Conservation (phyloP, 176 grass and related monocot species). For the Rhynchospora tenuis region DNA sequence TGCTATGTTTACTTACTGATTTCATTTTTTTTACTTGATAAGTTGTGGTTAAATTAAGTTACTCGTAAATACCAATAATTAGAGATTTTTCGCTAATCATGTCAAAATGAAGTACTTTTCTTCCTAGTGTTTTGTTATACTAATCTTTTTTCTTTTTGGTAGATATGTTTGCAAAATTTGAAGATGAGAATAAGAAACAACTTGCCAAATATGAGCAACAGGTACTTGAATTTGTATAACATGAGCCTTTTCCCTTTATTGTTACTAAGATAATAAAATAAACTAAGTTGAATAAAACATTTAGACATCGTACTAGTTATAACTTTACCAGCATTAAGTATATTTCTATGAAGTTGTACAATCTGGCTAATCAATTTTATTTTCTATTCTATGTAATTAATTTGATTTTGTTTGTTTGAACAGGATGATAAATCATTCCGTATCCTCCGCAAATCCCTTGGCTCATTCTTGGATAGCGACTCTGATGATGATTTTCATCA, state of each 20-base stretch:
- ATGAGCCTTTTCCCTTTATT: not conserved
- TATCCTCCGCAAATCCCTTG: constrained; percentile 77
- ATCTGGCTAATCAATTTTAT: not conserved
- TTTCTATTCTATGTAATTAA: not conserved
- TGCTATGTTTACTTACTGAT: not conserved
- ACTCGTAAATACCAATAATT: constrained; percentile 10
- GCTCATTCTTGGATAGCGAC: constrained; percentile 58
- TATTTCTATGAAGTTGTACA: not conserved
- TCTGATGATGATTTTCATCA: constrained; percentile 87
- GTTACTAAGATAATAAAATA: not conserved
- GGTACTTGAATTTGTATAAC: constrained; percentile 27
- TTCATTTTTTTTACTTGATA: not conserved
- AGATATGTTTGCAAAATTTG: constrained; percentile 89
- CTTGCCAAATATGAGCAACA: constrained; percentile 70
- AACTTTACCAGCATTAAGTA: not conserved
- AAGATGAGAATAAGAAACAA: constrained; percentile 88
- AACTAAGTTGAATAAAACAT: not conserved
- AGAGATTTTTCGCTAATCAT: not conserved
- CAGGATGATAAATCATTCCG: constrained; percentile 86
- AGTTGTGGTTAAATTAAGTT: not conserved
- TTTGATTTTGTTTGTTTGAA: constrained; percentile 15
- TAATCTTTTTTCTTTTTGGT: constrained; percentile 15
- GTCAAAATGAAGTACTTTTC: not conserved
- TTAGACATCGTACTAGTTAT: not conserved
- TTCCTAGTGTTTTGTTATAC: not conserved